Percentiles rank a stretch among this genome's conserved stretches.
Evolutionary conservation across 768 basidiomycete genomes (phyloP).

Genomic region (Pleurotus tuber-regium): DNA sequence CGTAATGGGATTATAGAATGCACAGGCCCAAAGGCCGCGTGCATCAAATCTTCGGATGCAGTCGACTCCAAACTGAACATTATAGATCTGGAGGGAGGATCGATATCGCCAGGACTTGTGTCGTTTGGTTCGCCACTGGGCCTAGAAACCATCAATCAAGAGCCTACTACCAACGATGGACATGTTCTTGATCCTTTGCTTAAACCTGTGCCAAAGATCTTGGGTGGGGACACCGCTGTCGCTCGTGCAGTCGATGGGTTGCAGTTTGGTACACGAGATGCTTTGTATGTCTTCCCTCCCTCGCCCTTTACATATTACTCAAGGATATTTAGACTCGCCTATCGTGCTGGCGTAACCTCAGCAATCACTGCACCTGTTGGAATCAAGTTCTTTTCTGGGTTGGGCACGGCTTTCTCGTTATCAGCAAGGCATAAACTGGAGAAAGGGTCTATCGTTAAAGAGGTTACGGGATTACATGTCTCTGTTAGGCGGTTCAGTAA

Average conservation of each 20-base stretch:
- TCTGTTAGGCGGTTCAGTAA: constrained; percentile 46
- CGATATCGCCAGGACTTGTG: constrained; percentile 61
- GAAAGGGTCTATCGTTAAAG: constrained; percentile 60
- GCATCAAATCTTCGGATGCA: constrained; percentile 14
- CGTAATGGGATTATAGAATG: constrained; percentile 52
- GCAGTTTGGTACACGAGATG: constrained; percentile 65
- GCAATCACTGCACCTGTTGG: constrained; percentile 62
- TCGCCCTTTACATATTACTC: neutral
- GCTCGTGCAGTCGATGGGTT: constrained; percentile 72
- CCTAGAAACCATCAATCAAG: constrained; percentile 62
- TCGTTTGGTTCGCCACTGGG: constrained; percentile 74
- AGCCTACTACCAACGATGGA: constrained; percentile 73
- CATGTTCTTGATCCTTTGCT: constrained; percentile 50
- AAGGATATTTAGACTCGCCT: constrained; percentile 49
- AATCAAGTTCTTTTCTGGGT: constrained; percentile 51
- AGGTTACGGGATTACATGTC: constrained; percentile 66
- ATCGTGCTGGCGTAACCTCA: constrained; percentile 68
- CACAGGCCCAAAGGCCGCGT: constrained; percentile 26
- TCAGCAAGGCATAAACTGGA: constrained; percentile 60
- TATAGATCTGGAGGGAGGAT: constrained; percentile 72
- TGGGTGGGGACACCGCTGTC: constrained; percentile 51
- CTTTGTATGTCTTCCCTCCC: constrained; percentile 49
- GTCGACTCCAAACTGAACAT: constrained; percentile 24
- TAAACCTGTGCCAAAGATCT: constrained; percentile 42
- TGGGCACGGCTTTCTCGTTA: constrained; percentile 66